Conservation (phyloP, 1,284 basidiomycete genomes). For the Cryptococcus sp. region DNA sequence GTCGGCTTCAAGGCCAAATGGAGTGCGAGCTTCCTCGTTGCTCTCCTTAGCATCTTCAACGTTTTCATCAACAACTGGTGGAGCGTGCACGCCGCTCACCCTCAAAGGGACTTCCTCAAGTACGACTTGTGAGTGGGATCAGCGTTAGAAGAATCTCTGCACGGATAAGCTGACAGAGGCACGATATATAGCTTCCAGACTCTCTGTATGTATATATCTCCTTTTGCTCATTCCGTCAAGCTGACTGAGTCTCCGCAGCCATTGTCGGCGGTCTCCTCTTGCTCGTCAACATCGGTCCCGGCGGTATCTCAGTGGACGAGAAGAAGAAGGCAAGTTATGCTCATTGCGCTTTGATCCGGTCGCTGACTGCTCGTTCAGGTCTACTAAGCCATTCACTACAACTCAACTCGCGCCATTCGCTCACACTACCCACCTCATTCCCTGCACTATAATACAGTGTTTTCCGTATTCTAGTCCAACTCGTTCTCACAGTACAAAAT, state of each 20-base stretch:
- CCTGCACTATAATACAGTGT: too few relatives aligned
- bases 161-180: conserved; percentile 64
- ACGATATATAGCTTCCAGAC: conserved; percentile 74
- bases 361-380: conserved; percentile 7
- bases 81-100: conserved; percentile 89
- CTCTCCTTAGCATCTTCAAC: conserved; percentile 91
- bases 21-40: conserved; percentile 95
- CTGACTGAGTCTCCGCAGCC: conserved; percentile 57
- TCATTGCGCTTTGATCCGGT: background rate
- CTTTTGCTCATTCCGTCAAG: conserved; percentile 28
- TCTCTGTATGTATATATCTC: conserved; percentile 63
- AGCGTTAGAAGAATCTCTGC: background rate
- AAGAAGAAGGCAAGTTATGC: conserved; percentile 81
- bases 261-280: conserved; percentile 97
- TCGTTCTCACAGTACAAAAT: background rate
- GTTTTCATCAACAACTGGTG: conserved; percentile 99
- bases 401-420: background rate
- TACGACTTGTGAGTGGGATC: conserved; percentile 53
- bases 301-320: conserved; percentile 96
- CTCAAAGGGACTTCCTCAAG: conserved; percentile 97
- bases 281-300: conserved; percentile 97
- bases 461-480: background rate
- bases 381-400: conserved; percentile 12
- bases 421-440: background rate
- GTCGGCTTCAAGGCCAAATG: conserved; percentile 99